Evolutionary conservation across 108 stramenopile species (phyloP).

Genomic region (Fragilariopsis cylindrus): DNA sequence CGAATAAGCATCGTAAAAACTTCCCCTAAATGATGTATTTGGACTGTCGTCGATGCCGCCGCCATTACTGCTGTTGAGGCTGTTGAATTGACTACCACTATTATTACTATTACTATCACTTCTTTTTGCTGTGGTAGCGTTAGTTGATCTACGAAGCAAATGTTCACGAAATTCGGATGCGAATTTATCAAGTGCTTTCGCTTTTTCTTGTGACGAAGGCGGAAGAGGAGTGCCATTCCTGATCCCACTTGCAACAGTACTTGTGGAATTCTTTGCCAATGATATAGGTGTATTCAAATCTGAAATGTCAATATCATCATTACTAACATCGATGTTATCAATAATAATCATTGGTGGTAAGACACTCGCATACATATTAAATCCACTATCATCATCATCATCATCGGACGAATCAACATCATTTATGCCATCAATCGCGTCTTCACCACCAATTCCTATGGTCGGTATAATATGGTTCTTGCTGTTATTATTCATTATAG

Average conservation of each 20-base stretch:
- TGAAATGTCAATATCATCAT: neutral
- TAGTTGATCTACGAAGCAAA: neutral
- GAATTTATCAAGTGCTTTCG: neutral
- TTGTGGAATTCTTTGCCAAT: neutral
- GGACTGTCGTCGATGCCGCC: neutral
- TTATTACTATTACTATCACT: no score
- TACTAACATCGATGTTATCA: slow-evolving; percentile 41
- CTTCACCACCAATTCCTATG: no score
- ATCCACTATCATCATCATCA: neutral
- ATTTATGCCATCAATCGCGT: neutral
- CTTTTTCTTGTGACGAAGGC: neutral
- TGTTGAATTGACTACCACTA: no score
- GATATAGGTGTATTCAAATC: neutral
- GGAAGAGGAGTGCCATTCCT: neutral
- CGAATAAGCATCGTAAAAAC: neutral
- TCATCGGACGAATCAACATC: neutral
- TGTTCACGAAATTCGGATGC: slow-evolving; percentile 16
- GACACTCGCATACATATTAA: slow-evolving; percentile 12
- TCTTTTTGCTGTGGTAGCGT: no score
- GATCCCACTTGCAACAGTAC: neutral
- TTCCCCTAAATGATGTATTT: neutral
- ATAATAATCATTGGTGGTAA: slow-evolving; percentile 60
- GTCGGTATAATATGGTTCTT: no score
- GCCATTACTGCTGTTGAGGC: no score
- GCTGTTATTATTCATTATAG: no score